A percentile compares a stretch with the other conserved stretches of the same genome.
Evolutionary conservation across 192 early-diverging fungal species (phyloP).

Genomic region (Dissophora ornata): DNA sequence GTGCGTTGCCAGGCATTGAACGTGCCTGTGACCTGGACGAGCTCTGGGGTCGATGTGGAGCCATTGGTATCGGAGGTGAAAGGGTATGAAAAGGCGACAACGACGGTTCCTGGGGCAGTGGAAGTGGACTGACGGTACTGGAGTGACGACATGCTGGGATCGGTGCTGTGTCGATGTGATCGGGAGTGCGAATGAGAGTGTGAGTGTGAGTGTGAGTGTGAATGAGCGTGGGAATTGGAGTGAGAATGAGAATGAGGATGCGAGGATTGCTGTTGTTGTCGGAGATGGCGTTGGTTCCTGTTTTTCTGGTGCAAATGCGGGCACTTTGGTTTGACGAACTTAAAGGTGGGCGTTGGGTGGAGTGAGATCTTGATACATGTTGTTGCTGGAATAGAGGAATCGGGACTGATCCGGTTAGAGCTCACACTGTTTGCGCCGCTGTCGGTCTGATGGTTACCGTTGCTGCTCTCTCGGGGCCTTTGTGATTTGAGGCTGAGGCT

Average conservation of each 20-base stretch:
- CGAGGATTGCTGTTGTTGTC: slow-evolving; percentile 26
- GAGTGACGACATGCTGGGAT: slow-evolving; percentile 20
- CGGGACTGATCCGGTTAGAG: slow-evolving; percentile 41
- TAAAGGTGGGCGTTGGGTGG: slow-evolving; percentile 37
- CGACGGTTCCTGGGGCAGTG: neutral
- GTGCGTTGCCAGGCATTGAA: slow-evolving; percentile 43
- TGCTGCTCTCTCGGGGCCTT: neutral
- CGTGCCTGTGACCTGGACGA: slow-evolving; percentile 38
- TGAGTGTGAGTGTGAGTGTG: slow-evolving; percentile 4
- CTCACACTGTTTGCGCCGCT: neutral
- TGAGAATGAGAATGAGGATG: slow-evolving; percentile 6
- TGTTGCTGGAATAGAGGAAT: slow-evolving; percentile 47
- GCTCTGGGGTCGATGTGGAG: slow-evolving; percentile 9
- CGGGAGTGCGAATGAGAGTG: slow-evolving; percentile 5
- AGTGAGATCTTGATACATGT: slow-evolving; percentile 55
- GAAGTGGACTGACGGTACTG: slow-evolving; percentile 31
- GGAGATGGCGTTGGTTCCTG: slow-evolving; percentile 28
- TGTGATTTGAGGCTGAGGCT: slow-evolving; percentile 2
- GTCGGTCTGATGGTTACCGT: neutral
- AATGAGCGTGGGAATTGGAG: slow-evolving; percentile 4
- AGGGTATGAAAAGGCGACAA: slow-evolving; percentile 17
- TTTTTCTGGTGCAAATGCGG: slow-evolving; percentile 34
- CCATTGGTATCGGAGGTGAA: neutral
- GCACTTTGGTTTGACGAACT: slow-evolving; percentile 47
- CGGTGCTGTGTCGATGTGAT: slow-evolving; percentile 9